A percentile compares a stretch with the other conserved stretches of the same genome.
phyloP scores from a whole-genome alignment of 192 early-diverging fungal species.

The Gonapodya prolifera region DNA sequence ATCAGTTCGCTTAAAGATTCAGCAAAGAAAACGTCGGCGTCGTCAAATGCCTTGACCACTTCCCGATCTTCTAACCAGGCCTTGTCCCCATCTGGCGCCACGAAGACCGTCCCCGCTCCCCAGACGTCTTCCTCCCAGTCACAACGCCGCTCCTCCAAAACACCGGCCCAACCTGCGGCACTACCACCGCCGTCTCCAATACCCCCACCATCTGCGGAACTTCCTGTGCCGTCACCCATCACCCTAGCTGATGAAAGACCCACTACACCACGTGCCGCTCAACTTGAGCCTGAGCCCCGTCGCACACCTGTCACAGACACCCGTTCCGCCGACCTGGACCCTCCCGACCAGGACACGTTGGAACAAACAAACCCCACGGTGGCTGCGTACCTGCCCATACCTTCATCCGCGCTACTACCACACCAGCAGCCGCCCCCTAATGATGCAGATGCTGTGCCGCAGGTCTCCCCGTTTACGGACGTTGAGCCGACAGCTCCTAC shows the following conservation, averaged over 20 bases:
- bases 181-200: not conserved
- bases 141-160: not conserved
- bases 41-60: not conserved
- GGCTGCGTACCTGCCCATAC: not conserved
- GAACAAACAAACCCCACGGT: too few relatives aligned
- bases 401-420: not conserved
- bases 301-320: not conserved
- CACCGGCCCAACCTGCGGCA: not conserved
- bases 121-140: not conserved
- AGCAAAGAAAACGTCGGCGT: not conserved
- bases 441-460: not conserved
- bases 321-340: not conserved
- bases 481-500: slow-evolving; percentile 11
- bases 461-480: slow-evolving; percentile 1
- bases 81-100: not conserved
- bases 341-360: not conserved
- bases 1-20: not conserved
- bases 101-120: not conserved
- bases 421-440: not conserved
- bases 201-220: not conserved
- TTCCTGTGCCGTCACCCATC: not conserved
- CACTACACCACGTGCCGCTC: not conserved
- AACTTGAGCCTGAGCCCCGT: too few relatives aligned
- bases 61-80: not conserved
- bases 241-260: not conserved